These are phyloP conservation scores for Cryptosporidium muris DNA, from an alignment of 169 alveolate species.

Conservation along the genomic window DNA sequence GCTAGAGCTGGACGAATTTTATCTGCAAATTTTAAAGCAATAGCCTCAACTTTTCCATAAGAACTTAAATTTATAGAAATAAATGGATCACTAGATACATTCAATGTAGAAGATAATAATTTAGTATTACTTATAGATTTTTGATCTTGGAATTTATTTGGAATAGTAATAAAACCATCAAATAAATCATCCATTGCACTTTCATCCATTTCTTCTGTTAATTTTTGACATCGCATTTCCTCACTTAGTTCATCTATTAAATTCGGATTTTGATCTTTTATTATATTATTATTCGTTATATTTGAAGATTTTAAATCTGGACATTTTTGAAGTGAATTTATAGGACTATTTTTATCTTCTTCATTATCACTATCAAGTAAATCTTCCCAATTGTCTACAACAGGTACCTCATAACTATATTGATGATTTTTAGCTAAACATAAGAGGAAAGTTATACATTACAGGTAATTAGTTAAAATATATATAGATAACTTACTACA, in stretches of 20 bases:
- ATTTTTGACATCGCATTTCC: slow-evolving; percentile 43
- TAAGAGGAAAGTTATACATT: background rate
- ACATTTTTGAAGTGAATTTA: background rate
- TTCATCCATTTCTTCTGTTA: slow-evolving; percentile 67
- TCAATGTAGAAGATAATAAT: background rate
- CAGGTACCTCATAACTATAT: slow-evolving; percentile 10
- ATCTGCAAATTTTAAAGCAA: slow-evolving; percentile 66
- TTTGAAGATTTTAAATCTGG: background rate
- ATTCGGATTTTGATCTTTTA: background rate
- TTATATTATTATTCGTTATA: background rate
- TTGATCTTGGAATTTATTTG: background rate
- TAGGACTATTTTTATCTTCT: background rate
- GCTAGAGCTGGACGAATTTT: slow-evolving; percentile 53
- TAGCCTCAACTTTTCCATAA: slow-evolving; percentile 49
- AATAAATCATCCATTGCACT: slow-evolving; percentile 62
- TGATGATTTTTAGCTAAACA: background rate
- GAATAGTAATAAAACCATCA: slow-evolving; percentile 27
- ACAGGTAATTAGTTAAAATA: background rate
- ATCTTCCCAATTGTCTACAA: slow-evolving; percentile 71
- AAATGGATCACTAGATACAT: slow-evolving; percentile 19
- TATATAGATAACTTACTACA: slow-evolving; percentile 30
- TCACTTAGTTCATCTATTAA: background rate
- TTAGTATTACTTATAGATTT: slow-evolving; percentile 2
- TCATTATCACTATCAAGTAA: slow-evolving; percentile 51
- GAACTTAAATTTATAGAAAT: slow-evolving; percentile 26